Percentiles rank a stretch among this genome's conserved stretches.
phyloP scores from a whole-genome alignment of 441 rosid genomes.

The Populus hybrid region DNA sequence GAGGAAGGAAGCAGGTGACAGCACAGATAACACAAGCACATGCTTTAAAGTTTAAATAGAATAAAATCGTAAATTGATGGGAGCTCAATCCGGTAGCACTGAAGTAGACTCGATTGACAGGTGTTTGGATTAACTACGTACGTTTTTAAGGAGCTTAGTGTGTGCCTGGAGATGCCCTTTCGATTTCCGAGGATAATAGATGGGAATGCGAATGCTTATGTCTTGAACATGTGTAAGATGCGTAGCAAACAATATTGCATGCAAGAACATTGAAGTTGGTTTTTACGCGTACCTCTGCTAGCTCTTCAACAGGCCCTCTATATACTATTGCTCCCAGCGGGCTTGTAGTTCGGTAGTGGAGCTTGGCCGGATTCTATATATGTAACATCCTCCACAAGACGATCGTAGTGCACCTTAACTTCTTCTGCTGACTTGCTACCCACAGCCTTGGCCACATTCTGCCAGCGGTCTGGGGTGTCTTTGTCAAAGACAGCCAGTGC shows the following conservation, averaged over 20 bases:
- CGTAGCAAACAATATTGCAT: neutral
- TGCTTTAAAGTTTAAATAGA: neutral
- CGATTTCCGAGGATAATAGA: neutral
- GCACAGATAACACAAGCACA: neutral
- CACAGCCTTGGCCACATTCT: slow-evolving; percentile 78
- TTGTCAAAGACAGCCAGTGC: slow-evolving; percentile 61
- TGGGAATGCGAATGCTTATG: neutral
- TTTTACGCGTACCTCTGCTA: slow-evolving; percentile 43
- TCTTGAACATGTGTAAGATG: neutral
- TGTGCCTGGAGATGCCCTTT: neutral
- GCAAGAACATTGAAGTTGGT: neutral
- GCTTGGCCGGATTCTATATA: slow-evolving; percentile 81
- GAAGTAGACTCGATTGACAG: neutral
- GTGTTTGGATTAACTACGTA: neutral
- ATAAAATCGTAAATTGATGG: no score
- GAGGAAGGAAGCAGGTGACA: neutral
- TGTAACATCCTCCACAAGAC: slow-evolving; percentile 68
- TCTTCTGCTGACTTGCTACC: slow-evolving; percentile 81
- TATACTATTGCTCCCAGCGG: slow-evolving; percentile 26
- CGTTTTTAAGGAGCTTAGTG: neutral
- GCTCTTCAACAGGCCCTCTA: slow-evolving; percentile 37
- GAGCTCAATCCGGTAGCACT: neutral
- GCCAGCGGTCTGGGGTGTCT: slow-evolving; percentile 73
- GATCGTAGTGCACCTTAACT: slow-evolving; percentile 80
- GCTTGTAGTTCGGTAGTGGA: slow-evolving; percentile 63